Evolutionary conservation across 2,329 filamentous ascomycete species (phyloP).

Genomic region (Alternaria sp.): DNA sequence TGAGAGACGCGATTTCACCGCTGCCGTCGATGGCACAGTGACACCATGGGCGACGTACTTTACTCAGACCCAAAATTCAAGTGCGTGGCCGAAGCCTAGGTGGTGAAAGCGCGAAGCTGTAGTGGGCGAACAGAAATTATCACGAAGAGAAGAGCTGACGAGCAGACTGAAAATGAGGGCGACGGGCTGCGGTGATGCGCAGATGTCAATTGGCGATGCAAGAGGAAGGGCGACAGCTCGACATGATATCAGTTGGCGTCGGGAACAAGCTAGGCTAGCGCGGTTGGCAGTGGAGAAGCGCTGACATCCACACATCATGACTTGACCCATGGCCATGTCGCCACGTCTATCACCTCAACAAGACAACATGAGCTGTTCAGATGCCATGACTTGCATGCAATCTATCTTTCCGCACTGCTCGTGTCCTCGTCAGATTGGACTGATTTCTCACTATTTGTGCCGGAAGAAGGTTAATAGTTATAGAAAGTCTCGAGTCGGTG

Average conservation of each 20-base stretch:
- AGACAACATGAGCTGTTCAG: neutral
- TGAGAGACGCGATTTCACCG: slow-evolving; percentile 12
- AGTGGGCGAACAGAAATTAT: slow-evolving; percentile 6
- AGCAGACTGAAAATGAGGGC: slow-evolving; percentile 17
- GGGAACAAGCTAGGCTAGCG: slow-evolving; percentile 14
- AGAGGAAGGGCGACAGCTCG: slow-evolving; percentile 11
- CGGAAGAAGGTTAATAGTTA: no score
- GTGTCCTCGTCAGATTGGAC: neutral
- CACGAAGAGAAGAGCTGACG: slow-evolving; percentile 16
- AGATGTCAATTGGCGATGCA: slow-evolving; percentile 23
- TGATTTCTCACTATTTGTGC: neutral
- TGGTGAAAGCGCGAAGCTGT: slow-evolving; percentile 18
- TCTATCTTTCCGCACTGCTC: neutral
- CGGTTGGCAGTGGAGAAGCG: slow-evolving; percentile 1
- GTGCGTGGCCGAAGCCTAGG: slow-evolving; percentile 27
- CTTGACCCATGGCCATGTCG: neutral
- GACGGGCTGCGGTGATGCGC: slow-evolving; percentile 27
- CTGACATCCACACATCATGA: slow-evolving; percentile 12
- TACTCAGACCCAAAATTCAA: slow-evolving; percentile 41
- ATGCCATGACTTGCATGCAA: neutral
- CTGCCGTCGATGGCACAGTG: slow-evolving; percentile 17
- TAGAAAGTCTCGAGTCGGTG: no score
- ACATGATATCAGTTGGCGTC: slow-evolving; percentile 20
- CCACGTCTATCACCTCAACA: neutral
- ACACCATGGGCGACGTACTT: slow-evolving; percentile 28